A percentile compares a stretch with the other conserved stretches of the same genome.
These are phyloP conservation scores for Lentinula aciculospora DNA, from an alignment of 768 basidiomycete genomes.

Conservation along the genomic window DNA sequence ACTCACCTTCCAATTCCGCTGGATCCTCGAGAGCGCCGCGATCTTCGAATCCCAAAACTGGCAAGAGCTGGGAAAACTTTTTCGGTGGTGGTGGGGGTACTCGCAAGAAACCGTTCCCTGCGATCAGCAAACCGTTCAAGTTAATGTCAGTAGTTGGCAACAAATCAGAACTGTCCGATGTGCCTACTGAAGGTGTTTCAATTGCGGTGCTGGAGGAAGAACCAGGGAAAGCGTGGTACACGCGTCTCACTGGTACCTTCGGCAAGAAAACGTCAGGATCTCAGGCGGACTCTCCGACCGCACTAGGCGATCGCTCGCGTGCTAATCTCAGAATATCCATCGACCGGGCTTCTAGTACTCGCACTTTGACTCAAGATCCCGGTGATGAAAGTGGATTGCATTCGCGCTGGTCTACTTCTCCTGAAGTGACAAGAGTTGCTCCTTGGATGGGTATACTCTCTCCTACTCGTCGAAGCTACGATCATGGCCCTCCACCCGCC, in stretches of 20 bases:
- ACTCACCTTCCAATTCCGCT: constrained; percentile 16
- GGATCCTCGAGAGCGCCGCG: not conserved
- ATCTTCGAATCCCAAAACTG: constrained; percentile 21
- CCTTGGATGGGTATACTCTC: constrained; percentile 29
- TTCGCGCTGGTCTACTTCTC: constrained; percentile 34
- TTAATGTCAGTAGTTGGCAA: constrained; percentile 35
- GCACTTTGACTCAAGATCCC: constrained; percentile 19
- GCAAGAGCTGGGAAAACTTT: constrained; percentile 42
- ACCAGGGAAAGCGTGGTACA: constrained; percentile 21
- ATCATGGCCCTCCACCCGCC: constrained; percentile 13
- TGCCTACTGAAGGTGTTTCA: constrained; percentile 9
- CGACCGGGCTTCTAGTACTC: constrained; percentile 28
- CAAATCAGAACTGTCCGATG: constrained; percentile 13
- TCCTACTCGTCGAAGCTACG: constrained; percentile 18
- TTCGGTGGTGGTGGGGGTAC: constrained; percentile 22
- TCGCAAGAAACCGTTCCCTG: constrained; percentile 16
- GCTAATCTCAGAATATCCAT: constrained; percentile 39
- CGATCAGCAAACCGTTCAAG: constrained; percentile 30
- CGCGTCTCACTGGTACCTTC: constrained; percentile 18
- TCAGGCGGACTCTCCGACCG: constrained; percentile 4
- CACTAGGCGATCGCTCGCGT: constrained; percentile 14
- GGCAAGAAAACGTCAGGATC: constrained; percentile 16
- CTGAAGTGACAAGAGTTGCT: constrained; percentile 18
- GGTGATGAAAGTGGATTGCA: constrained; percentile 19
- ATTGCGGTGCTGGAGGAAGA: constrained; percentile 9